These are phyloP conservation scores for Agastache rugosa DNA, from an alignment of 257 asterid species.

Conservation along the genomic window DNA sequence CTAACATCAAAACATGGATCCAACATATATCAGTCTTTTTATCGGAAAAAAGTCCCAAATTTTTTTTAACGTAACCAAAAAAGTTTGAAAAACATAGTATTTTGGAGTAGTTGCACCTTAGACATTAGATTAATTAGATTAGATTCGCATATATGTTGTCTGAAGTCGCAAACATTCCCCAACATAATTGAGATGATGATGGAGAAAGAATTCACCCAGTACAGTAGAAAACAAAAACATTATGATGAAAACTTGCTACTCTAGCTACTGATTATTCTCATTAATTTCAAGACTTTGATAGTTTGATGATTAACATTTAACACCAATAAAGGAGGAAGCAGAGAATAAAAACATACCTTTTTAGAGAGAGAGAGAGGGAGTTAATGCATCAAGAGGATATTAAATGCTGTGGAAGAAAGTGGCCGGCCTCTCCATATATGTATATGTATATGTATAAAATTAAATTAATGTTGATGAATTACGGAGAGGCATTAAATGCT, in stretches of 20 bases:
- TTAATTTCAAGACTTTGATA: neutral
- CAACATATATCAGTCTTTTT: neutral
- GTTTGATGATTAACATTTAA: neutral
- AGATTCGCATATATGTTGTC: too few species aligned
- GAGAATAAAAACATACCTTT: constrained; percentile 17
- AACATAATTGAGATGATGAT: constrained; percentile 12
- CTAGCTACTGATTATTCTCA: neutral
- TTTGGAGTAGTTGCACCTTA: too few species aligned
- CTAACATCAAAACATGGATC: neutral
- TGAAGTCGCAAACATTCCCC: neutral
- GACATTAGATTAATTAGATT: too few species aligned
- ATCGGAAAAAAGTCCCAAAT: neutral
- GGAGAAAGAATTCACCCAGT: neutral
- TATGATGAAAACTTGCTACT: neutral
- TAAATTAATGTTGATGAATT: neutral
- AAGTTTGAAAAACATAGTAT: neutral
- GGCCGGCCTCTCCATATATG: neutral
- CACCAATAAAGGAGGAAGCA: constrained; percentile 13
- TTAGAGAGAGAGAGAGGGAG: neutral
- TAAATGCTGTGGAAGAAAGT: constrained; percentile 28
- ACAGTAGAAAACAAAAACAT: constrained; percentile 2
- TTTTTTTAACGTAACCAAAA: too few species aligned
- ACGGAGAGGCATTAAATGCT: constrained; percentile 60
- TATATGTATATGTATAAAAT: too few species aligned
- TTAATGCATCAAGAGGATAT: neutral